phyloP scores from a whole-genome alignment of 768 basidiomycete genomes.

The Lactarius sanguifluus region DNA sequence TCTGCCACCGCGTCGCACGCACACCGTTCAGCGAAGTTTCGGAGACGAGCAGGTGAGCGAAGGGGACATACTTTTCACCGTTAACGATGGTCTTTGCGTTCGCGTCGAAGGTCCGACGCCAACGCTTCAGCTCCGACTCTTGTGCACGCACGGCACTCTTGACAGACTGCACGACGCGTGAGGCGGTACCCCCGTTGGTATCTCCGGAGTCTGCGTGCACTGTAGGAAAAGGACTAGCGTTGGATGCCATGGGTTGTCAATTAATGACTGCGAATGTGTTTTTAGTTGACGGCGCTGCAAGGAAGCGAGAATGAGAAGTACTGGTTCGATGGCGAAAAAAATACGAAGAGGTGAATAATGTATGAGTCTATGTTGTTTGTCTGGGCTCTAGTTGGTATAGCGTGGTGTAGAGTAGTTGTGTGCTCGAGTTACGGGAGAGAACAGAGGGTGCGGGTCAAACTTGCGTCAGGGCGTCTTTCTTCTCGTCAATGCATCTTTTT shows the following conservation, averaged over 20 bases:
- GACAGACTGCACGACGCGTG: constrained; percentile 56
- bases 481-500: constrained; percentile 2
- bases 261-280: constrained; percentile 24
- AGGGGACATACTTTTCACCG: constrained; percentile 72
- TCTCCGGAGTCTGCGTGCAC: constrained; percentile 60
- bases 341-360: constrained; percentile 2
- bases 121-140: constrained; percentile 83
- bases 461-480: neutral
- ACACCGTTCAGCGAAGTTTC: neutral
- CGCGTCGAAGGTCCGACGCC: constrained; percentile 84
- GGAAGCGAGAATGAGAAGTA: neutral
- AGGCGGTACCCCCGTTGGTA: constrained; percentile 41
- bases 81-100: constrained; percentile 72
- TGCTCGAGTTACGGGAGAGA: constrained; percentile 8
- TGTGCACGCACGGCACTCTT: constrained; percentile 68
- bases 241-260: constrained; percentile 16
- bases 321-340: neutral
- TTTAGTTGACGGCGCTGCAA: neutral
- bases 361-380: constrained; percentile 18
- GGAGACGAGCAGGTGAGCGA: neutral
- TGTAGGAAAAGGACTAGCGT: constrained; percentile 40
- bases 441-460: constrained; percentile 5
- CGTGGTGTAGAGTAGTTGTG: neutral
- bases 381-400: constrained; percentile 11
- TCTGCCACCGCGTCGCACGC: constrained; percentile 43